Evolutionary conservation across 306 rosid species (phyloP).

Genomic region (Lathyrus aphaca): DNA sequence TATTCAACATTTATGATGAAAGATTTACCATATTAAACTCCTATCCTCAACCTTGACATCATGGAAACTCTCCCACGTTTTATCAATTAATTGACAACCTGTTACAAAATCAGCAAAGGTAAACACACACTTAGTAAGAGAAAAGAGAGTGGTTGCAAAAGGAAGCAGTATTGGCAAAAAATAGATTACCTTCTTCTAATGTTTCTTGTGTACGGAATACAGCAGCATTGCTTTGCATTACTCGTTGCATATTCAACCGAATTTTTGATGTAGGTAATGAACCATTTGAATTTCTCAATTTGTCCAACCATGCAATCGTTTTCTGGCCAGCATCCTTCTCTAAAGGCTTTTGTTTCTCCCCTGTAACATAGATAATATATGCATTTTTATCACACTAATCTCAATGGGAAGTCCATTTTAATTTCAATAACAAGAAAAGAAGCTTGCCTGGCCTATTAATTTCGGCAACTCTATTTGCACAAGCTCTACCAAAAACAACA

Average conservation of each 20-base stretch:
- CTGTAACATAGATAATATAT: constrained; percentile 49
- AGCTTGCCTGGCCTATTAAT: constrained; percentile 74
- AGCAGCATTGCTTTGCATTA: constrained; percentile 97
- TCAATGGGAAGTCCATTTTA: background rate
- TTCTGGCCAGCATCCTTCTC: constrained; percentile 88
- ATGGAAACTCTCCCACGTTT: constrained; percentile 70
- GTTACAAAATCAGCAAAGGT: constrained; percentile 37
- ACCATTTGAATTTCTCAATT: constrained; percentile 86
- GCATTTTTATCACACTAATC: constrained; percentile 4
- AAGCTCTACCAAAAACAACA: constrained; percentile 92
- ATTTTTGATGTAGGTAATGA: constrained; percentile 77
- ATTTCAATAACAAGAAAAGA: constrained; percentile 5
- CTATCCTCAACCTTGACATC: constrained; percentile 78
- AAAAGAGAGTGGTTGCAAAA: constrained; percentile 14
- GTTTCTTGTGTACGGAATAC: constrained; percentile 97
- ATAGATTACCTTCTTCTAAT: constrained; percentile 76
- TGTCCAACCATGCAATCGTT: constrained; percentile 96
- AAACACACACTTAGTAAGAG: background rate
- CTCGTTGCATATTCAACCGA: constrained; percentile 92
- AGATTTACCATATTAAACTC: constrained; percentile 69
- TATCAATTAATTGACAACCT: constrained; percentile 79
- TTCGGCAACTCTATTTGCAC: constrained; percentile 95
- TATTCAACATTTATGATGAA: background rate
- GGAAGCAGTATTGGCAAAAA: background rate
- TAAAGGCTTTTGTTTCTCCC: constrained; percentile 82